These are phyloP conservation scores for Schizophyllum amplum DNA, from an alignment of 1,284 basidiomycete genomes.

Conservation along the genomic window DNA sequence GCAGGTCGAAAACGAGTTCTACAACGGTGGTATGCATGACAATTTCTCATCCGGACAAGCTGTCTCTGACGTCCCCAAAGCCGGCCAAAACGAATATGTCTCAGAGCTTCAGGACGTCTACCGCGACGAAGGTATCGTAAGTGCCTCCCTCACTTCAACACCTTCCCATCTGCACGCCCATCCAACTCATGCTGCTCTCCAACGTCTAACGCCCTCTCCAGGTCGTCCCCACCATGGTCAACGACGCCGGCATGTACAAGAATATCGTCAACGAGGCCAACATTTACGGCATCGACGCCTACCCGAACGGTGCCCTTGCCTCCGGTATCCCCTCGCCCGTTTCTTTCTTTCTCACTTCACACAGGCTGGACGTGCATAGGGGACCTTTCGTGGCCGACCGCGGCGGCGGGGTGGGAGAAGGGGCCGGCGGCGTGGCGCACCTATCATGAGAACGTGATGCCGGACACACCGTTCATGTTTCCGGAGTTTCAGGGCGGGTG, in stretches of 20 bases:
- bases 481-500: conserved; percentile 12
- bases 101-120: conserved; percentile 4
- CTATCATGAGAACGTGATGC: conserved; percentile 3
- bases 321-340: conserved; percentile 15
- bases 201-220: neutral
- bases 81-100: conserved; percentile 11
- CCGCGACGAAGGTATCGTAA: conserved; percentile 4
- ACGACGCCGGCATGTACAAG: conserved; percentile 10
- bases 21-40: conserved; percentile 7
- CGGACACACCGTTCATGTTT: conserved; percentile 9
- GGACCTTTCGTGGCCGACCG: conserved; percentile 15
- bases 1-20: conserved; percentile 12
- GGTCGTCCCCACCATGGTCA: conserved; percentile 10
- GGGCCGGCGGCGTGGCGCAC: neutral
- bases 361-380: conserved; percentile 4
- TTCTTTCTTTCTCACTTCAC: conserved; percentile 2
- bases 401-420: conserved; percentile 3
- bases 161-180: too few species aligned
- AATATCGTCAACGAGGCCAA: conserved; percentile 12
- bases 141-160: neutral
- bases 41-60: too few species aligned
- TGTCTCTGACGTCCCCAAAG: neutral
- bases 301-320: conserved; percentile 12
- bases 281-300: conserved; percentile 18
- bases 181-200: too few species aligned